Evolutionary conservation across 2,329 filamentous ascomycete genomes (phyloP).

Genomic region (Ceratocystis harringtonii): DNA sequence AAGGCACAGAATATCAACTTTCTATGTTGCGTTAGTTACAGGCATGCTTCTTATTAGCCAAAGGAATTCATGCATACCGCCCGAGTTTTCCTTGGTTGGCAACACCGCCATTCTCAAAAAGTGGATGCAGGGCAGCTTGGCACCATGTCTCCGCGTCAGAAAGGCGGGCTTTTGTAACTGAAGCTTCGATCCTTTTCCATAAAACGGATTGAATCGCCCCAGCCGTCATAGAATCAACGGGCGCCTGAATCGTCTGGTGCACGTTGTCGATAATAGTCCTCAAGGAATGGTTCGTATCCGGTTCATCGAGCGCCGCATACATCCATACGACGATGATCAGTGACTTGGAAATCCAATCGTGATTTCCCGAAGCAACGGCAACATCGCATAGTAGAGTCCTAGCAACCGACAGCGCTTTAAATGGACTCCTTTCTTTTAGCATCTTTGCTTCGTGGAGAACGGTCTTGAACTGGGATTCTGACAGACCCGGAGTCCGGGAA

Average conservation of each 20-base stretch:
- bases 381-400: slow-evolving; percentile 48
- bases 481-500: slow-evolving; percentile 43
- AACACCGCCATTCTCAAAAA: slow-evolving; percentile 52
- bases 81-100: slow-evolving; percentile 53
- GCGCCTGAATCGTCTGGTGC: slow-evolving; percentile 28
- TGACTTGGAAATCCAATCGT: slow-evolving; percentile 52
- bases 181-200: slow-evolving; percentile 62
- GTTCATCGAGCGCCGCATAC: slow-evolving; percentile 29
- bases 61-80: slow-evolving; percentile 32
- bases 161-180: slow-evolving; percentile 37
- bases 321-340: slow-evolving; percentile 56
- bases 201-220: slow-evolving; percentile 58
- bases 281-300: slow-evolving; percentile 13
- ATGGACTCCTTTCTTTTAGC: slow-evolving; percentile 40
- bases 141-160: slow-evolving; percentile 55
- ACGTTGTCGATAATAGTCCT: slow-evolving; percentile 24
- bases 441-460: slow-evolving; percentile 54
- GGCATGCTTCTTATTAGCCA: not conserved
- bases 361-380: slow-evolving; percentile 34
- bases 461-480: slow-evolving; percentile 48
- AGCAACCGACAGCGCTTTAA: slow-evolving; percentile 36
- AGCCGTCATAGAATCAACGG: slow-evolving; percentile 45
- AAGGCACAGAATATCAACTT: slow-evolving; percentile 60
- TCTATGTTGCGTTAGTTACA: slow-evolving; percentile 29
- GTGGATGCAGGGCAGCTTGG: slow-evolving; percentile 45